These are phyloP conservation scores for Clathrus columnatus DNA, from an alignment of 768 basidiomycete genomes.

Conservation along the genomic window DNA sequence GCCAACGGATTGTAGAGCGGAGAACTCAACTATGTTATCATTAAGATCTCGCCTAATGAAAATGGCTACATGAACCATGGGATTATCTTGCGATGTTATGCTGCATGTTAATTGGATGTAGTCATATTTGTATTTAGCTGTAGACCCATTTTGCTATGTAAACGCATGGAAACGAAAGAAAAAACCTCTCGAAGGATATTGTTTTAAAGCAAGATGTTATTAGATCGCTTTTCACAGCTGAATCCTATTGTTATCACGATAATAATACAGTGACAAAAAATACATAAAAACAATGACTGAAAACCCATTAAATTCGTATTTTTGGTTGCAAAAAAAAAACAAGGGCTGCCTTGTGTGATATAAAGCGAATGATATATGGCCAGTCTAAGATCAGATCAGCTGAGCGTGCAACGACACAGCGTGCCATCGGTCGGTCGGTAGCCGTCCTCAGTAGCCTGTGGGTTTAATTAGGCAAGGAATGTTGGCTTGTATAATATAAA, in stretches of 20 bases:
- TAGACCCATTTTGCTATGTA: not conserved
- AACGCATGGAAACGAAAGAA: not conserved
- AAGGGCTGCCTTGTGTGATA: too few species aligned
- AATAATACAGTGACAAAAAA: not conserved
- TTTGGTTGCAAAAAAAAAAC: not conserved
- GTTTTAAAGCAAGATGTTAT: too few species aligned
- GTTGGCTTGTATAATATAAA: too few species aligned
- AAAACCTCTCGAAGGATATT: too few species aligned
- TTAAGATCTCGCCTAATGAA: not conserved
- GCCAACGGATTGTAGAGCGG: constrained; percentile 7
- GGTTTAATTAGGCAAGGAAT: too few species aligned
- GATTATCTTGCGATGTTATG: not conserved
- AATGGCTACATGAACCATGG: not conserved
- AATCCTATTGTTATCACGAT: not conserved
- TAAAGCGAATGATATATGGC: not conserved
- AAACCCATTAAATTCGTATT: not conserved
- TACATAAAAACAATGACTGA: not conserved
- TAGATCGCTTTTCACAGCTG: too few species aligned
- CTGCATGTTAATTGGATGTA: not conserved
- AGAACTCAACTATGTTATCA: not conserved
- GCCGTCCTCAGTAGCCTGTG: too few species aligned
- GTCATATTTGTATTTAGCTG: not conserved
- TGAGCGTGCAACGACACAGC: not conserved
- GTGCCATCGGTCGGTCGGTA: not conserved
- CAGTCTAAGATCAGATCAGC: not conserved